Percentiles rank a stretch among this genome's conserved stretches.
Conservation (phyloP, 2,329 filamentous ascomycete species). For the Pseudocercospora eumusae region DNA sequence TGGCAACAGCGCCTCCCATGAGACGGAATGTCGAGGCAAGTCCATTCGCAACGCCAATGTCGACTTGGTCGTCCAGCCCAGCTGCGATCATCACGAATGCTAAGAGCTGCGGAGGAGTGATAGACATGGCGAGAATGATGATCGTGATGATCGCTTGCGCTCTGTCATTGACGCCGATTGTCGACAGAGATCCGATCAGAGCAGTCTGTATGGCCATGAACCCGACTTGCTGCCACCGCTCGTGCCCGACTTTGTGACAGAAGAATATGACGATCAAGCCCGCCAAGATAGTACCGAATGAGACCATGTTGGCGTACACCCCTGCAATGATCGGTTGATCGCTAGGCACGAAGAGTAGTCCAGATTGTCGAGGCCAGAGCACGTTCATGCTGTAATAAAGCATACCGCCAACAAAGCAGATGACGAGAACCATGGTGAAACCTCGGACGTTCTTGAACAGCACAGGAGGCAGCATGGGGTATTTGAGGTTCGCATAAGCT, state of each 20-base stretch:
- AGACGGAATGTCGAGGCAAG: constrained; percentile 23
- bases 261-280: constrained; percentile 65
- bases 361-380: constrained; percentile 22
- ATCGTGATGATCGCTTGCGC: constrained; percentile 22
- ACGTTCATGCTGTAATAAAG: constrained; percentile 26
- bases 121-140: constrained; percentile 19
- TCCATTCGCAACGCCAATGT: constrained; percentile 25
- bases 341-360: constrained; percentile 20
- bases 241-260: constrained; percentile 20
- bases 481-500: constrained; percentile 18
- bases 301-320: constrained; percentile 25
- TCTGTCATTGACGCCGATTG: constrained; percentile 18
- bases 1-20: constrained; percentile 26
- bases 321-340: constrained; percentile 22
- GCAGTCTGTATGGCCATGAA: constrained; percentile 25
- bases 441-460: constrained; percentile 22
- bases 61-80: constrained; percentile 21
- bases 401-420: constrained; percentile 23
- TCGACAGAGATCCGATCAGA: constrained; percentile 22
- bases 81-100: constrained; percentile 24
- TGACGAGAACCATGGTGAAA: constrained; percentile 23
- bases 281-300: constrained; percentile 75
- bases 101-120: constrained; percentile 23
- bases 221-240: constrained; percentile 22
- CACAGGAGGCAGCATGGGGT: constrained; percentile 22